A percentile compares a stretch with the other conserved stretches of the same genome.
Evolutionary conservation across 257 asterid species (phyloP).

Genomic region (Misopates orontium): DNA sequence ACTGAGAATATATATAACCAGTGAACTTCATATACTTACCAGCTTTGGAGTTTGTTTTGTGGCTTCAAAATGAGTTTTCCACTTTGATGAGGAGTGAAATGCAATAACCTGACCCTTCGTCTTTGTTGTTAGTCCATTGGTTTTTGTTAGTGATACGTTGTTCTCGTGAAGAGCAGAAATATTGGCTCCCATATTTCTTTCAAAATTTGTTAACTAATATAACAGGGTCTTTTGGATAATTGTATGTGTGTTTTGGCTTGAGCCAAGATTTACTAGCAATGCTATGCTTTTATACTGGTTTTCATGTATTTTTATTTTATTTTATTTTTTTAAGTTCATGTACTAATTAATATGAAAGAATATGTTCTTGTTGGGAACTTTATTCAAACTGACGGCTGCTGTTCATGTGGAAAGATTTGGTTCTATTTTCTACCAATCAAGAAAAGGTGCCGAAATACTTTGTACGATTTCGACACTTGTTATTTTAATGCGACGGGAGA

Average conservation of each 20-base stretch:
- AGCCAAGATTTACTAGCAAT: constrained; percentile 13
- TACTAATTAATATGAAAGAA: constrained; percentile 23
- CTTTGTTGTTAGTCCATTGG: constrained; percentile 24
- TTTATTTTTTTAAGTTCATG: background rate
- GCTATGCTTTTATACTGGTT: constrained; percentile 34
- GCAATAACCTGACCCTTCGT: constrained; percentile 45
- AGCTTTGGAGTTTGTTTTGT: constrained; percentile 58
- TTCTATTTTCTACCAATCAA: constrained; percentile 11
- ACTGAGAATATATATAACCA: background rate
- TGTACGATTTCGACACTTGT: no score
- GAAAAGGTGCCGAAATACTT: background rate
- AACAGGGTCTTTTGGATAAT: no score
- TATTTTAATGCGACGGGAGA: no score
- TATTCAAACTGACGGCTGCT: constrained; percentile 19
- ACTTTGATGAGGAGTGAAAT: constrained; percentile 52
- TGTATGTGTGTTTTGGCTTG: constrained; percentile 20
- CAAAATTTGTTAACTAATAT: background rate
- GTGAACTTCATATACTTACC: constrained; percentile 29
- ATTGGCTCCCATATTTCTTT: constrained; percentile 40
- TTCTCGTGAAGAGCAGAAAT: constrained; percentile 32
- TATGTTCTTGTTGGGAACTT: constrained; percentile 41
- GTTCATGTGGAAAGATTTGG: constrained; percentile 23
- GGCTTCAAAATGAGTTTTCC: constrained; percentile 59
- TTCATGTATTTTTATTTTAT: background rate
- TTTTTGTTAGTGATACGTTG: background rate